Evolutionary conservation across 306 rosid species (phyloP), one percentile per base, ranked within the genome.

Genomic region (Quercus robur): DNA sequence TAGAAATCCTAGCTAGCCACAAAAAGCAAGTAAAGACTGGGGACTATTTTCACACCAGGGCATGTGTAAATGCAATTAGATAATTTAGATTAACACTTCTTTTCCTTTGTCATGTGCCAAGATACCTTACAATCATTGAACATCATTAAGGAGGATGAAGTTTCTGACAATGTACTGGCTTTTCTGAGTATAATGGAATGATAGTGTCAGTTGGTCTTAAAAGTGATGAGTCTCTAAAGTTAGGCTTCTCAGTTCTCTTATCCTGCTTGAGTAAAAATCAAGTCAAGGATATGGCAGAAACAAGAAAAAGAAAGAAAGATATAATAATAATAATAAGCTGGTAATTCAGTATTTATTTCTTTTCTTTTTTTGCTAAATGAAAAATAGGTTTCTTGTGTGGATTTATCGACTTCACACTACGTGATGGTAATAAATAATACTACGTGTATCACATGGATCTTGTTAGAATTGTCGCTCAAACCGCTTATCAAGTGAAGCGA

Each of bases 61-160:
- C 76, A 76, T 80, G 76, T 72, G 84, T 30, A 52, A 64, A 68
- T 31, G 81, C 52, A 31, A 72, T 52, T 76, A 68, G 19, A 62
- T 80, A 25, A 31, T 67, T 52, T 76, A 68, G 19, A 62, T 80
- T 38, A 38, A 49, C 67, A 33, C 23, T 41, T 20, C 17, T 59
- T 67, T 73, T 44, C 13, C 26, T 0, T 28, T 71, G 80, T 76
- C 82, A 82, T 81, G 94, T 89, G 87, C 71, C 30, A 18, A 82
- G 87, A 81, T 80, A 79, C 84, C 38, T 79, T 75, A 62, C 79
- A 81, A 75, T 88, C 78, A 86, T 84, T 77, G 51, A 67, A 19
- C 72, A 67, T 26, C 51, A 55, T 56, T n/a, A 73, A 21, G 69
- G 61, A 71, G 33, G 20, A 46, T 68, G 64, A 80, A 84, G 74